These are phyloP conservation scores for Didymella pomorum DNA, from an alignment of 2,329 filamentous ascomycete genomes.

Conservation along the genomic window DNA sequence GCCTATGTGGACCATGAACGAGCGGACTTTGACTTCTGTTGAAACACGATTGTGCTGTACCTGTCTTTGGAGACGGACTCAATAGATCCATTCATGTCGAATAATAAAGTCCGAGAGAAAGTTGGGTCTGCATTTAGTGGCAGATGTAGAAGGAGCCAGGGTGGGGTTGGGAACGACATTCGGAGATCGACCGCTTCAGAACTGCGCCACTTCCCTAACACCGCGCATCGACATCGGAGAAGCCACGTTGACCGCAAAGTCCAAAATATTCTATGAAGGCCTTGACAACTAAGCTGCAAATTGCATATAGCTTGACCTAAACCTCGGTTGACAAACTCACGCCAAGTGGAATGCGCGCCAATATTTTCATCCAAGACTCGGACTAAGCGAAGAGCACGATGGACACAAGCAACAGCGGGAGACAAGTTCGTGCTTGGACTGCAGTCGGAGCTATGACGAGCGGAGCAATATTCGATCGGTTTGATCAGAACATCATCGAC, in stretches of 20 bases:
- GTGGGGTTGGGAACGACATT: not conserved
- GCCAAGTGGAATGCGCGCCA: not conserved
- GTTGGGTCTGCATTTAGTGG: too few relatives aligned
- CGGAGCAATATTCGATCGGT: not conserved
- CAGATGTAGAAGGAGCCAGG: too few relatives aligned
- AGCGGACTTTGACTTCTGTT: too few relatives aligned
- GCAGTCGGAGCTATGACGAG: not conserved
- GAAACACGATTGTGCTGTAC: too few relatives aligned
- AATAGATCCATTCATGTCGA: too few relatives aligned
- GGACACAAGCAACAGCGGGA: not conserved
- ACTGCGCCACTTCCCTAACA: not conserved
- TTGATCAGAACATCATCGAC: not conserved
- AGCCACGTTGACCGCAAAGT: not conserved
- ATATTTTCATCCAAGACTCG: not conserved
- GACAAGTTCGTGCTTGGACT: not conserved
- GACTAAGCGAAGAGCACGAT: not conserved
- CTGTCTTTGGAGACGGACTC: too few relatives aligned
- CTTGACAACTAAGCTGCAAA: not conserved
- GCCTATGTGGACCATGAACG: too few relatives aligned
- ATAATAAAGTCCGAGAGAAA: too few relatives aligned
- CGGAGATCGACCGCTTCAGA: not conserved
- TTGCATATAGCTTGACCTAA: not conserved
- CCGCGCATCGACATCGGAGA: not conserved
- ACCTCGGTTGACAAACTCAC: not conserved
- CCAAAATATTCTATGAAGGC: not conserved